These are phyloP conservation scores for Elsinoe arachidis DNA, from an alignment of 2,329 filamentous ascomycete species.

Conservation along the genomic window DNA sequence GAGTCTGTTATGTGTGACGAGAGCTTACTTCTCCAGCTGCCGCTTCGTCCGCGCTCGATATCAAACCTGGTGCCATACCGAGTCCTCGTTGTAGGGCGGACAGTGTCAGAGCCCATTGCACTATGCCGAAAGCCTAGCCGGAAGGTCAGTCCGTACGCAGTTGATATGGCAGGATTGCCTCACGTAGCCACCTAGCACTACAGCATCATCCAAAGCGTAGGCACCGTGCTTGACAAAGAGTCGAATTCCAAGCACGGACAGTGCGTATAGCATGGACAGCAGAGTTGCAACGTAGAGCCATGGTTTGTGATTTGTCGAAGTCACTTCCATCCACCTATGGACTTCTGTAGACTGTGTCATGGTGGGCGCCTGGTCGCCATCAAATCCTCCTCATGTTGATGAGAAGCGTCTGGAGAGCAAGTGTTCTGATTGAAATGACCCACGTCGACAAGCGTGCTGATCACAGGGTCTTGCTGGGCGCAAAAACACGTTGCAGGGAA, in stretches of 20 bases:
- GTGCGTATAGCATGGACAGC: slow-evolving; percentile 8
- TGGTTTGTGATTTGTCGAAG: slow-evolving; percentile 5
- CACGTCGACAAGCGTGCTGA: too few species aligned
- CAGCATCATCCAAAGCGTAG: background rate
- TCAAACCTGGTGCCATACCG: background rate
- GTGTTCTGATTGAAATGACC: too few species aligned
- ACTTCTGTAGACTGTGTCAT: background rate
- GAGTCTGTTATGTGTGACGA: too few species aligned
- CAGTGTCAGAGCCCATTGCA: background rate
- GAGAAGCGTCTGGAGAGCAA: too few species aligned
- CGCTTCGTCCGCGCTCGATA: background rate
- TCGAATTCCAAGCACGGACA: slow-evolving; percentile 2
- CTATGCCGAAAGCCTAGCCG: background rate
- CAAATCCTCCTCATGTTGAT: background rate
- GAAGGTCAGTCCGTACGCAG: background rate
- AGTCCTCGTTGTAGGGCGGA: slow-evolving; percentile 4
- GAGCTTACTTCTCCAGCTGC: background rate
- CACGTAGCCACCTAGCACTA: slow-evolving; percentile 2
- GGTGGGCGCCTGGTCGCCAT: background rate
- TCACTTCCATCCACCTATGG: slow-evolving; percentile 3
- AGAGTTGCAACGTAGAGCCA: slow-evolving; percentile 11
- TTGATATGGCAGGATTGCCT: background rate
- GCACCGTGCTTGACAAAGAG: background rate
- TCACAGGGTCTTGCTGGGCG: too few species aligned
- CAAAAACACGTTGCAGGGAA: too few species aligned